A percentile compares a stretch with the other conserved stretches of the same genome.
Conservation (phyloP, 805 yeast species). For the Candida hispaniensis region DNA sequence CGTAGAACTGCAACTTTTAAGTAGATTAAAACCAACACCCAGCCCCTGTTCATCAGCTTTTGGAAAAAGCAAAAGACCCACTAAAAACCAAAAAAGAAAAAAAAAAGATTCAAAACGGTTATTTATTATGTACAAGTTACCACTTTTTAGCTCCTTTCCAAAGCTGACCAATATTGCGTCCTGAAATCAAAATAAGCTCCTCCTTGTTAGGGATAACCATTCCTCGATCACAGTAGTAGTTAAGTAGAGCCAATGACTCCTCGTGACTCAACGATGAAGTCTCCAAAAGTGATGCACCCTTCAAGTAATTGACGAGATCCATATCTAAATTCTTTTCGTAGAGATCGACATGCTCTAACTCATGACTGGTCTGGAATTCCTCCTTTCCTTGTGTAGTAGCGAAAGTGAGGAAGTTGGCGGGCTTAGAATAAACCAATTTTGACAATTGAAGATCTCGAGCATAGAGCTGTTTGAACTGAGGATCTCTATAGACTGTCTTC, state of each 20-base stretch:
- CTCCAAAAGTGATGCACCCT: neutral
- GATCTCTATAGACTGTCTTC: conserved; percentile 10
- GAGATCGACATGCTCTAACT: neutral
- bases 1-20: too few relatives aligned
- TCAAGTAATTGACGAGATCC: conserved; percentile 1
- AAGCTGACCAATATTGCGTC: conserved; percentile 8
- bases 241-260: conserved; percentile 3
- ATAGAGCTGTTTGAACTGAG: conserved; percentile 4
- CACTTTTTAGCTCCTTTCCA: too few relatives aligned
- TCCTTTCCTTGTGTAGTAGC: neutral
- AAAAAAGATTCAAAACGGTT: too few relatives aligned
- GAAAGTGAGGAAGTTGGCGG: conserved; percentile 9
- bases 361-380: conserved; percentile 2
- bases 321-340: conserved; percentile 5
- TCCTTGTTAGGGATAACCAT: neutral
- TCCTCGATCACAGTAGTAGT: conserved; percentile 9
- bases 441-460: conserved; percentile 5
- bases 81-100: too few relatives aligned
- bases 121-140: too few relatives aligned
- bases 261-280: neutral
- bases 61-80: too few relatives aligned
- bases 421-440: conserved; percentile 1
- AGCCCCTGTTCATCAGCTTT: too few relatives aligned
- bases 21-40: too few relatives aligned
- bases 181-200: conserved; percentile 3